Evolutionary conservation across 768 basidiomycete genomes (phyloP), one percentile per base, ranked within the genome.

Genomic region (Nidularia pulvinata): DNA sequence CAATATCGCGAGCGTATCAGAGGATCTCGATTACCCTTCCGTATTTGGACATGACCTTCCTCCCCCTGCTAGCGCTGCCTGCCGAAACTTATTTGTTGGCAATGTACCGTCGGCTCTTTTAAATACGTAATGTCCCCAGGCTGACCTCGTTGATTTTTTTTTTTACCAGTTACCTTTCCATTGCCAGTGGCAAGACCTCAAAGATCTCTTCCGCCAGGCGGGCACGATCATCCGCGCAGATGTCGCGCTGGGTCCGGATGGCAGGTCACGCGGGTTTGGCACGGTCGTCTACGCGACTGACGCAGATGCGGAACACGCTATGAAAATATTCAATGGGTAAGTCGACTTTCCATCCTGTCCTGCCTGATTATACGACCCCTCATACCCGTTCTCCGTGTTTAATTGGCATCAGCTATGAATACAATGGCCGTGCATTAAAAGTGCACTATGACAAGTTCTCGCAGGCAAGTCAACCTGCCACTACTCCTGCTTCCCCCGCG

Each of bases 111-210:
- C 11, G 11, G 13, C 81, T 46, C 49, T 53, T 52, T 22, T 10
- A 22, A 39, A 39, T 16, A 39, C 37, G 16, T 19, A 19, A 19
- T 19, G 19, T 19, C 19, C 19, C 19, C 19, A 19, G 19, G 19
- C 19, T 19, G 19, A 19, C 19, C 19, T 14, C 10, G 13, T 35
- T 33, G 33, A 2, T 13, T 10, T 35, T 49, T 49, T 22, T 22
- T 30, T 49, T 49, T 49, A 11, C 7, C 33, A 94, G 92, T 82
- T 95, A 13, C 93, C 93, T 0, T 95, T 94, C 70, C 93, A 95
- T 61, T 89, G 88, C 60, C 93, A 95, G 72, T 99, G 96, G 96
- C 96, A 98, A 70, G 96, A 98, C 65, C 80, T 99, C 44, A 98
- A 98, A 70, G 95, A 98, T 69, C 79, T 98, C 4, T 96, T 98